phyloP scores from a whole-genome alignment of 768 basidiomycete species.

The Boletus reticulatus region DNA sequence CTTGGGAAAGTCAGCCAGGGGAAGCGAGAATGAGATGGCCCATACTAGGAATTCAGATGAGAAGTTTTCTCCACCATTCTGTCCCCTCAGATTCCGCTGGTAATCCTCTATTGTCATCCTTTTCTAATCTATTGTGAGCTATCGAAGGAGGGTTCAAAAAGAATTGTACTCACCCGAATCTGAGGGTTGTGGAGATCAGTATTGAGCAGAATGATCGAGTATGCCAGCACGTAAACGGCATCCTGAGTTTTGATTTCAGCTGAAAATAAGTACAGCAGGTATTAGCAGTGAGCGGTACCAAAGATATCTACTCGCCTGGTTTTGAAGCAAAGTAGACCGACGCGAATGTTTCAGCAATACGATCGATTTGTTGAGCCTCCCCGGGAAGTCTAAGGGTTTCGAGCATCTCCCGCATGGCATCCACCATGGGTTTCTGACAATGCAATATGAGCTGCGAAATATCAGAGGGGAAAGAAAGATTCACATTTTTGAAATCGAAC shows the following conservation, averaged over 20 bases:
- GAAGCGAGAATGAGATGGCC: neutral
- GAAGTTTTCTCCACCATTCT: constrained; percentile 85
- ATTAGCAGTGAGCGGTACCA: constrained; percentile 1
- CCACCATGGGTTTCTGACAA: constrained; percentile 85
- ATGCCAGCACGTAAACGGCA: constrained; percentile 91
- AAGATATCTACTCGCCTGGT: constrained; percentile 52
- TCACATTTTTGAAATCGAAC: constrained; percentile 87
- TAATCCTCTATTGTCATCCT: constrained; percentile 97
- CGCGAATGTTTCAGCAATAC: constrained; percentile 95
- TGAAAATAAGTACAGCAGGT: constrained; percentile 25
- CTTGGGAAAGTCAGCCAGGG: constrained; percentile 39
- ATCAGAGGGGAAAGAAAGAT: constrained; percentile 21
- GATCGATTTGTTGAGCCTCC: constrained; percentile 88
- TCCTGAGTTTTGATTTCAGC: constrained; percentile 90
- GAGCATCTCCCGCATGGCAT: constrained; percentile 92
- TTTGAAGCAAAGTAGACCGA: constrained; percentile 82
- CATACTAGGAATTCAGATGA: constrained; percentile 80
- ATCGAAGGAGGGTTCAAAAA: neutral
- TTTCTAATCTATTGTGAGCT: constrained; percentile 54
- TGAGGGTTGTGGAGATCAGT: constrained; percentile 97
- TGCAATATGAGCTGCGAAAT: constrained; percentile 1
- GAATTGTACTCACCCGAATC: constrained; percentile 58
- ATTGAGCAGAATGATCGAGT: constrained; percentile 97
- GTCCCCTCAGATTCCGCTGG: constrained; percentile 85
- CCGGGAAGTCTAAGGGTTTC: constrained; percentile 95